Evolutionary conservation across 352 stramenopile genomes (phyloP).

Genomic region (Salisapilia sapeloensis): DNA sequence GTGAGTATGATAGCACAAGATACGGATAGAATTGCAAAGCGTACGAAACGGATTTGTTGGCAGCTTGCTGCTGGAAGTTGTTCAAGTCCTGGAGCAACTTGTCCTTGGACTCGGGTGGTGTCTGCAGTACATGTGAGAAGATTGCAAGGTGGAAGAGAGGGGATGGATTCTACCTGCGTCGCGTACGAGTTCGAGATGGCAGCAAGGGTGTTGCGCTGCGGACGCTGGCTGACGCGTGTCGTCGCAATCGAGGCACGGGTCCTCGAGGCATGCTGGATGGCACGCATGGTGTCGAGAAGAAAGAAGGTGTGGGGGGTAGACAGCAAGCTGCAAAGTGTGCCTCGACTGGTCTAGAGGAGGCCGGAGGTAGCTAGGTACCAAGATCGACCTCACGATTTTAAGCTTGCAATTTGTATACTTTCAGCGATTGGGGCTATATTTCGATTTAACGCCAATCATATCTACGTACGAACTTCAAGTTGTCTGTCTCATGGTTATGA

Average conservation of each 20-base stretch:
- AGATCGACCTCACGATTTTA: too few relatives aligned
- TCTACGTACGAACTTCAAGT: too few relatives aligned
- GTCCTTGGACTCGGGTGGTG: slow-evolving; percentile 12
- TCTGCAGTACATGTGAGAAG: slow-evolving; percentile 3
- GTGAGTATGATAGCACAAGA: neutral
- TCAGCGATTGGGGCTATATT: too few relatives aligned
- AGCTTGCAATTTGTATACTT: too few relatives aligned
- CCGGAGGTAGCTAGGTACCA: slow-evolving; percentile 4
- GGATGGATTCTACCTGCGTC: slow-evolving; percentile 10
- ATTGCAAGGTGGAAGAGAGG: neutral
- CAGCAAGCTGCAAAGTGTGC: neutral
- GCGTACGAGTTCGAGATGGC: slow-evolving; percentile 23
- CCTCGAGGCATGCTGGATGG: slow-evolving; percentile 31
- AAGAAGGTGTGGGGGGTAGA: slow-evolving; percentile 1
- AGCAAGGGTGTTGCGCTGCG: slow-evolving; percentile 10
- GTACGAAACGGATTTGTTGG: slow-evolving; percentile 48
- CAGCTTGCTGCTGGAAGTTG: slow-evolving; percentile 49
- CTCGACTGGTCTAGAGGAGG: slow-evolving; percentile 6
- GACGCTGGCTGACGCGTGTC: slow-evolving; percentile 13
- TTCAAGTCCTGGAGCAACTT: slow-evolving; percentile 38
- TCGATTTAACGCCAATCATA: too few relatives aligned
- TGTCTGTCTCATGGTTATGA: too few relatives aligned
- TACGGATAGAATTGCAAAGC: slow-evolving; percentile 2
- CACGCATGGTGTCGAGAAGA: slow-evolving; percentile 6
- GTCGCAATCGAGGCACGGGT: slow-evolving; percentile 34